Conservation (phyloP, 371 early-diverging fungal genomes). For the Nematocida sp. region DNA sequence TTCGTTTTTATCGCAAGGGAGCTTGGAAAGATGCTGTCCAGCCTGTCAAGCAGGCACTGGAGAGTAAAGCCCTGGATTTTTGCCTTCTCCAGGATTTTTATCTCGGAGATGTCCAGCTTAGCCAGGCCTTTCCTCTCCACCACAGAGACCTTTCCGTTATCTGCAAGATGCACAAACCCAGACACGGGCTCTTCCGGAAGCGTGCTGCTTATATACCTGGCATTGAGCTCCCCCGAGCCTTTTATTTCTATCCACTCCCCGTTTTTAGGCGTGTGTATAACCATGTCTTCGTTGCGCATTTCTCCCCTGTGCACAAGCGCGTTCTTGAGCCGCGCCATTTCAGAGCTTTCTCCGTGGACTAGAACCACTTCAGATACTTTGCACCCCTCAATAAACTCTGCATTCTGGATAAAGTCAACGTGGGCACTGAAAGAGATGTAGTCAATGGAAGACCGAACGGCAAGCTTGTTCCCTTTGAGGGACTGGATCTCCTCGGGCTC, state of each 20-base stretch:
- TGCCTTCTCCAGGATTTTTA: slow-evolving; percentile 23
- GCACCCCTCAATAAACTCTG: slow-evolving; percentile 89
- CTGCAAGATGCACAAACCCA: slow-evolving; percentile 47
- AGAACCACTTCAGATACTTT: slow-evolving; percentile 85
- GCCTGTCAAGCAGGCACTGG: neutral
- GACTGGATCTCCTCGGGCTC: slow-evolving; percentile 80
- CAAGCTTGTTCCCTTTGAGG: slow-evolving; percentile 78
- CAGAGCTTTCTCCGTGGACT: slow-evolving; percentile 96
- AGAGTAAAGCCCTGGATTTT: slow-evolving; percentile 30
- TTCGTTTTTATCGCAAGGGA: neutral
- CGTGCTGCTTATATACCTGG: slow-evolving; percentile 18
- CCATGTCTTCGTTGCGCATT: slow-evolving; percentile 72
- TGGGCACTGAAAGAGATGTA: slow-evolving; percentile 98
- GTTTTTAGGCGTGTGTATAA: slow-evolving; percentile 80
- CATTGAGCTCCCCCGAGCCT: slow-evolving; percentile 69
- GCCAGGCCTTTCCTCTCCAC: slow-evolving; percentile 10
- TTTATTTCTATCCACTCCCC: slow-evolving; percentile 80
- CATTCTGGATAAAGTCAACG: slow-evolving; percentile 95
- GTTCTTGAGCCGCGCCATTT: slow-evolving; percentile 86
- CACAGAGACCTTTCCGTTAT: slow-evolving; percentile 44
- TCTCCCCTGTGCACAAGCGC: slow-evolving; percentile 77
- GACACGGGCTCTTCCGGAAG: neutral
- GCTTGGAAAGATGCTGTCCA: slow-evolving; percentile 2
- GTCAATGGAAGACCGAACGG: slow-evolving; percentile 79
- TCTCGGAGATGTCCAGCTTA: slow-evolving; percentile 19